Conservation (phyloP, 1,284 basidiomycete species). For the Leccinum fallax region DNA sequence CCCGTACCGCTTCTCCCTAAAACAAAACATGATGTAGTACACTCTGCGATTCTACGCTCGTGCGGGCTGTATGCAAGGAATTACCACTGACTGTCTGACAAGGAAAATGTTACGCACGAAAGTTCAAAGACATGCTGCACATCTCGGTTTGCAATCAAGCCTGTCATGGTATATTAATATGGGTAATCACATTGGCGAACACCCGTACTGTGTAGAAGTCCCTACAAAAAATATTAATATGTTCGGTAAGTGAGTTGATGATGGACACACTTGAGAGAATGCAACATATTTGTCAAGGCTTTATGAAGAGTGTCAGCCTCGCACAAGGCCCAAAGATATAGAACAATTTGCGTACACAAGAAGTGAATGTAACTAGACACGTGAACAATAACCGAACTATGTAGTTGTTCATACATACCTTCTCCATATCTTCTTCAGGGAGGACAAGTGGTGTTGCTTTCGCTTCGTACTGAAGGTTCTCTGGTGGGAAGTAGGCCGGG, state of each 20-base stretch:
- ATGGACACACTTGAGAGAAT: conserved; percentile 51
- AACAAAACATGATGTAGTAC: conserved; percentile 64
- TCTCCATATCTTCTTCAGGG: conserved; percentile 24
- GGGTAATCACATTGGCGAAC: conserved; percentile 3
- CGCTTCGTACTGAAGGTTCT: conserved; percentile 1
- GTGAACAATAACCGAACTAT: conserved; percentile 12
- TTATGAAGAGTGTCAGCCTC: conserved; percentile 6
- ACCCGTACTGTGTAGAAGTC: conserved; percentile 52
- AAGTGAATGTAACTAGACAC: conserved; percentile 51
- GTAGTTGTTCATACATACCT: conserved; percentile 17
- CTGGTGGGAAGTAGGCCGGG: conserved; percentile 45
- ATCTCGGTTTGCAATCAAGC: conserved; percentile 49
- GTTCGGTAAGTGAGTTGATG: background rate
- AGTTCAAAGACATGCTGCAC: conserved; percentile 56
- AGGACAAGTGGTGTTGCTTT: conserved; percentile 13
- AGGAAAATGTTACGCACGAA: conserved; percentile 43
- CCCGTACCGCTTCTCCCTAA: conserved; percentile 74
- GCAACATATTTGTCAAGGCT: conserved; percentile 68
- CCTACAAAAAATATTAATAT: conserved; percentile 35
- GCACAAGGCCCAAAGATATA: background rate
- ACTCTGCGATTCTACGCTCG: conserved; percentile 64
- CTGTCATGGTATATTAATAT: conserved; percentile 29
- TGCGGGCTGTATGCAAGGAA: conserved; percentile 41
- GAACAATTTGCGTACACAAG: conserved; percentile 44
- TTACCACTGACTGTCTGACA: background rate